Percentiles rank a stretch among this genome's conserved stretches.
Conservation (phyloP, 2,329 filamentous ascomycete genomes). For the Trichoderma atrobrunneum region DNA sequence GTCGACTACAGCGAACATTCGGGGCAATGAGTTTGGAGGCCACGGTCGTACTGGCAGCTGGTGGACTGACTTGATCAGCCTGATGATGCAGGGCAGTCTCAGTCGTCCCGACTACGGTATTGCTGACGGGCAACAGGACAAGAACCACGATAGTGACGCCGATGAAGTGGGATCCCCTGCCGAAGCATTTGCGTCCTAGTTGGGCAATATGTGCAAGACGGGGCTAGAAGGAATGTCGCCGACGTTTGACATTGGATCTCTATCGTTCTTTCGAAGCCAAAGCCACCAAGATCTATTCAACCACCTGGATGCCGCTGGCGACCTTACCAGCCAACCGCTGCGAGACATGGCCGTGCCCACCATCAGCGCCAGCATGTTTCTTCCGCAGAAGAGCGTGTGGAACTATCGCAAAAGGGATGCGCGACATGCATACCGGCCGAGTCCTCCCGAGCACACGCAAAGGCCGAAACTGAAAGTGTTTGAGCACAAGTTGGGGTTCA, state of each 20-base stretch:
- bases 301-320: slow-evolving; percentile 47
- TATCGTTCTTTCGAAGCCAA: slow-evolving; percentile 49
- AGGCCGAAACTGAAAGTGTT: slow-evolving; percentile 23
- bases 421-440: slow-evolving; percentile 22
- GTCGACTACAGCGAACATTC: neutral
- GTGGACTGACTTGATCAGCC: neutral
- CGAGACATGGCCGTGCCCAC: slow-evolving; percentile 52
- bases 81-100: slow-evolving; percentile 25
- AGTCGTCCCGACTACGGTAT: slow-evolving; percentile 12
- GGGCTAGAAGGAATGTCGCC: slow-evolving; percentile 50
- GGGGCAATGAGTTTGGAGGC: neutral
- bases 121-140: slow-evolving; percentile 18
- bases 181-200: slow-evolving; percentile 33
- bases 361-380: slow-evolving; percentile 53
- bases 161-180: slow-evolving; percentile 25
- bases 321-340: slow-evolving; percentile 47
- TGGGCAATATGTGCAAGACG: slow-evolving; percentile 45
- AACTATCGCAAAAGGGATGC: slow-evolving; percentile 43
- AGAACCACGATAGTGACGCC: slow-evolving; percentile 18
- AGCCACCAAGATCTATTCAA: slow-evolving; percentile 48
- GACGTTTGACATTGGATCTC: slow-evolving; percentile 54
- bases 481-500: neutral
- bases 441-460: slow-evolving; percentile 27
- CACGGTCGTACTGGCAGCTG: neutral
- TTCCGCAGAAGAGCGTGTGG: slow-evolving; percentile 50